These are phyloP conservation scores for Alternaria gaisen DNA, from an alignment of 2,329 filamentous ascomycete genomes.

Conservation along the genomic window DNA sequence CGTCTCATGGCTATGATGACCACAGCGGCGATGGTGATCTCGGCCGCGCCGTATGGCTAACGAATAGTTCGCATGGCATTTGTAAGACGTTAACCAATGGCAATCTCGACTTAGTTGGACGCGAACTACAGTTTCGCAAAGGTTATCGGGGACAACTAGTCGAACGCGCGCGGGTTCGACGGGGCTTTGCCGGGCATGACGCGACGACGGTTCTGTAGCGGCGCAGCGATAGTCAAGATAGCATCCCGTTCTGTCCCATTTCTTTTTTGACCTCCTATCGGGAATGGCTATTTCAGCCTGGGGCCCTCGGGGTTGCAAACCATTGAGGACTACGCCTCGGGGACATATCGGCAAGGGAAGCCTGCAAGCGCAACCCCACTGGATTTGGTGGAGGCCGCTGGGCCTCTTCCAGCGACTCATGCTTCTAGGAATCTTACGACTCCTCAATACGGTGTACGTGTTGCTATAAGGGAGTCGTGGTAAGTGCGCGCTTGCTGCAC, in stretches of 20 bases:
- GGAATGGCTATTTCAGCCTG: slow-evolving; percentile 1
- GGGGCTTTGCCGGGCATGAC: slow-evolving; percentile 7
- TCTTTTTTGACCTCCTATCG: slow-evolving; percentile 10
- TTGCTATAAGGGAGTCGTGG: background rate
- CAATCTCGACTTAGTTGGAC: background rate
- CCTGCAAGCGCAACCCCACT: slow-evolving; percentile 12
- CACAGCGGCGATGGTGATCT: slow-evolving; percentile 8
- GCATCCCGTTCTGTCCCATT: slow-evolving; percentile 5
- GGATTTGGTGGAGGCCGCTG: slow-evolving; percentile 7
- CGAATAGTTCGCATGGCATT: slow-evolving; percentile 18
- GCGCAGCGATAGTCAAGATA: slow-evolving; percentile 2
- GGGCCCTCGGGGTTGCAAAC: slow-evolving; percentile 13
- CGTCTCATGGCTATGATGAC: slow-evolving; percentile 13
- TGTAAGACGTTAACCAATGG: background rate
- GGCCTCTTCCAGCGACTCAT: background rate
- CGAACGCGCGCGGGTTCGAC: background rate
- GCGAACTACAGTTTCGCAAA: background rate
- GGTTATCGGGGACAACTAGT: background rate
- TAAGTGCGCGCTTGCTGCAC: background rate
- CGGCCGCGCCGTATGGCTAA: slow-evolving; percentile 14
- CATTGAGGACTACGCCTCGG: slow-evolving; percentile 15
- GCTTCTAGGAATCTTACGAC: background rate
- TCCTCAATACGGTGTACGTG: background rate
- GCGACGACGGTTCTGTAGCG: slow-evolving; percentile 6
- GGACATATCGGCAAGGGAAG: slow-evolving; percentile 8